These are phyloP conservation scores for Lippia alba DNA, from an alignment of 305 asterid genomes.

Conservation along the genomic window DNA sequence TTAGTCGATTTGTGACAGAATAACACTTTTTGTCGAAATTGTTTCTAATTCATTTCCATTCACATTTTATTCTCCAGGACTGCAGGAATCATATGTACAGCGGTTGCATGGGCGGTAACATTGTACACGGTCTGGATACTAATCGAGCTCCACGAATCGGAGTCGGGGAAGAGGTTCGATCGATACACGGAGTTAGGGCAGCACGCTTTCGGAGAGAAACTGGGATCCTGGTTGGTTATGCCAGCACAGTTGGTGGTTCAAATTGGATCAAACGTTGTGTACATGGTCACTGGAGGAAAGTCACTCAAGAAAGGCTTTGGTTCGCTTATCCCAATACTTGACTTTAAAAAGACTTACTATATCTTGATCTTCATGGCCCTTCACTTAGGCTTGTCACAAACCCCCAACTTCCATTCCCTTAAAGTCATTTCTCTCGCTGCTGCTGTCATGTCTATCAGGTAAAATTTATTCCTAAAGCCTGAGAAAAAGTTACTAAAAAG, in stretches of 20 bases:
- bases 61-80: constrained; percentile 30
- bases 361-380: constrained; percentile 39
- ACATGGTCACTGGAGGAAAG: constrained; percentile 62
- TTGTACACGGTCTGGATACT: constrained; percentile 49
- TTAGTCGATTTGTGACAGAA: too few relatives aligned
- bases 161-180: constrained; percentile 45
- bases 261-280: constrained; percentile 50
- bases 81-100: constrained; percentile 32
- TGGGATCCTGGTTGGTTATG: constrained; percentile 46
- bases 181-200: constrained; percentile 43
- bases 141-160: constrained; percentile 44
- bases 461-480: neutral
- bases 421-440: constrained; percentile 48
- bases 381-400: constrained; percentile 49
- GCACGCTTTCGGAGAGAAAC: constrained; percentile 42
- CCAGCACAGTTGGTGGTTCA: constrained; percentile 52
- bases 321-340: constrained; percentile 11
- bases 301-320: constrained; percentile 40
- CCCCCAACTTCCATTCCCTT: constrained; percentile 56
- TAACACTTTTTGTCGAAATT: too few relatives aligned
- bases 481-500: too few relatives aligned
- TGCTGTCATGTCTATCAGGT: constrained; percentile 54
- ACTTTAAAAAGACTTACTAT: constrained; percentile 36
- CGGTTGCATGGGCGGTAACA: constrained; percentile 44
- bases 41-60: too few relatives aligned